Conservation (phyloP, 2,329 filamentous ascomycete species). For the Penicillium janthinellum region DNA sequence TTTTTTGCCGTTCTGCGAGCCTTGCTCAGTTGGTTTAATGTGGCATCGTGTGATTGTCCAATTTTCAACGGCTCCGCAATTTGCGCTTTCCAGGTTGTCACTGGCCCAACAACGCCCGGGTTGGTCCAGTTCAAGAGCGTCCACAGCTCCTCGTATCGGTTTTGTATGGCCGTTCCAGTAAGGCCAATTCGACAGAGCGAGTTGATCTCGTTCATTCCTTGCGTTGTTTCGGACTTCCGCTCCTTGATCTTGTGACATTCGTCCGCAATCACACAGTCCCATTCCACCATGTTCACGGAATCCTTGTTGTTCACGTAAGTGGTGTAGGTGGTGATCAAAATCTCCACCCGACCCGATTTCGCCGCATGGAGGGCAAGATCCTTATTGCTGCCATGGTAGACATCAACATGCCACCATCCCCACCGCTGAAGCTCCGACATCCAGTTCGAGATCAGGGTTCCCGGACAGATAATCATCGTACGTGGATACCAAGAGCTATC, state of each 20-base stretch:
- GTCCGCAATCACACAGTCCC: slow-evolving; percentile 93
- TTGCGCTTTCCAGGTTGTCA: slow-evolving; percentile 74
- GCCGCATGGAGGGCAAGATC: slow-evolving; percentile 73
- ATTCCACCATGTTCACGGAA: slow-evolving; percentile 79
- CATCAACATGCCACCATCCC: slow-evolving; percentile 93
- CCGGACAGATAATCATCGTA: slow-evolving; percentile 84
- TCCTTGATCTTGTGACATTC: slow-evolving; percentile 93
- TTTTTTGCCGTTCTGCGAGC: slow-evolving; percentile 81
- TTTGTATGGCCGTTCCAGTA: slow-evolving; percentile 95
- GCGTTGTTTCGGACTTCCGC: slow-evolving; percentile 71
- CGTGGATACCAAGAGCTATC: slow-evolving; percentile 75
- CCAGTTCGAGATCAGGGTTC: slow-evolving; percentile 89
- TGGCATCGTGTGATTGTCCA: slow-evolving; percentile 92
- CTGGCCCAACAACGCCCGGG: slow-evolving; percentile 69
- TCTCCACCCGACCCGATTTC: slow-evolving; percentile 74
- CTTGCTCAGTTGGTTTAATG: slow-evolving; percentile 74
- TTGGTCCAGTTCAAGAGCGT: slow-evolving; percentile 95
- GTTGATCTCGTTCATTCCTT: slow-evolving; percentile 88
- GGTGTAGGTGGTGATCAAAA: slow-evolving; percentile 91
- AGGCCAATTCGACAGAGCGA: slow-evolving; percentile 88
- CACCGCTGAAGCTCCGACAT: slow-evolving; percentile 79
- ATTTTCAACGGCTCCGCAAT: slow-evolving; percentile 79
- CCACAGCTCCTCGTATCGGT: slow-evolving; percentile 97
- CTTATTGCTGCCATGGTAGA: slow-evolving; percentile 74
- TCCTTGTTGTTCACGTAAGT: slow-evolving; percentile 79